Percentiles rank a stretch among this genome's conserved stretches.
phyloP scores from a whole-genome alignment of 2,329 filamentous ascomycete genomes.

The Talaromyces rugulosus region DNA sequence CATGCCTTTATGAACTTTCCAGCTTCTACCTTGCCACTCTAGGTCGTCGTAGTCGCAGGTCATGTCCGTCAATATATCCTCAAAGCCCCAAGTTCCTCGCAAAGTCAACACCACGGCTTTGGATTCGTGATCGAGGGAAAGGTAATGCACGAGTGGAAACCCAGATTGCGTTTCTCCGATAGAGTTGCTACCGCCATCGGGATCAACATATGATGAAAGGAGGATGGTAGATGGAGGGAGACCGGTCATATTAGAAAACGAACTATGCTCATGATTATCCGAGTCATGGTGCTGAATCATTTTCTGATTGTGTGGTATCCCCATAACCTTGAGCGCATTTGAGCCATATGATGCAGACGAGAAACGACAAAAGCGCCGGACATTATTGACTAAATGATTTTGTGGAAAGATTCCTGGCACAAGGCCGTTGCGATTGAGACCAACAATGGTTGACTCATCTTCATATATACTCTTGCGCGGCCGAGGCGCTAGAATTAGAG shows the following conservation, averaged over 20 bases:
- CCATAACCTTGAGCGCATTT: slow-evolving; percentile 46
- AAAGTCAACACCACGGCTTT: slow-evolving; percentile 70
- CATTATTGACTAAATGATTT: slow-evolving; percentile 42
- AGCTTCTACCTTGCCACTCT: slow-evolving; percentile 56
- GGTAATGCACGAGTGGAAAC: slow-evolving; percentile 68
- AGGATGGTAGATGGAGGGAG: slow-evolving; percentile 48
- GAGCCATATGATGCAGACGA: slow-evolving; percentile 46
- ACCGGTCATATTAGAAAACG: slow-evolving; percentile 43
- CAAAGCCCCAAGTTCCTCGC: slow-evolving; percentile 67
- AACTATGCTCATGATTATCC: slow-evolving; percentile 41
- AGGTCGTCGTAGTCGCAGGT: slow-evolving; percentile 67
- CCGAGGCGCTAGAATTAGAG: slow-evolving; percentile 40
- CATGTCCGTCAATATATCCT: slow-evolving; percentile 69
- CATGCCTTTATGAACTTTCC: slow-evolving; percentile 71
- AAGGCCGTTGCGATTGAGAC: slow-evolving; percentile 40
- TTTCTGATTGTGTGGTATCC: slow-evolving; percentile 31
- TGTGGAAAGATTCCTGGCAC: slow-evolving; percentile 44
- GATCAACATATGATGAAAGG: slow-evolving; percentile 67
- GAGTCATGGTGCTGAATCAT: slow-evolving; percentile 26
- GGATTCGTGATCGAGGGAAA: slow-evolving; percentile 67
- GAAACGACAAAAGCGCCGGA: slow-evolving; percentile 44
- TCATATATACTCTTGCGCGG: slow-evolving; percentile 43
- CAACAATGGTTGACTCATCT: slow-evolving; percentile 40
- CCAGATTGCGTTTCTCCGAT: slow-evolving; percentile 62
- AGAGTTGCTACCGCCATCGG: slow-evolving; percentile 62